These are phyloP conservation scores for Allium sativum DNA, from an alignment of 106 monocot genomes.

Conservation along the genomic window DNA sequence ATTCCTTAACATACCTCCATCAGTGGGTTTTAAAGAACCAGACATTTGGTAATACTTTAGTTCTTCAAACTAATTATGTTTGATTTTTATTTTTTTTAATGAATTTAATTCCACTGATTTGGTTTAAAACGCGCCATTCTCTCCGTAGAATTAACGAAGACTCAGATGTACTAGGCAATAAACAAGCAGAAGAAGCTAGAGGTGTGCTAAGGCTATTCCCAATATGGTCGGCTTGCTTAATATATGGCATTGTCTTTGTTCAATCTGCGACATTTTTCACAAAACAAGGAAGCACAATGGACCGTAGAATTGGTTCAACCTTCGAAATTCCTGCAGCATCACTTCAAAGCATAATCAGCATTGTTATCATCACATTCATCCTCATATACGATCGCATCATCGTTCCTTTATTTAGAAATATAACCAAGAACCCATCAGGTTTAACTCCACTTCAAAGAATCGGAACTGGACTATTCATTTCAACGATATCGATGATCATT, in stretches of 20 bases:
- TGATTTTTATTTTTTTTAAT: too few species aligned
- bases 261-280: constrained; percentile 16
- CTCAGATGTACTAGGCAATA: neutral
- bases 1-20: too few species aligned
- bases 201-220: constrained; percentile 7
- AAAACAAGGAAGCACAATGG: constrained; percentile 19
- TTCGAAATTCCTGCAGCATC: constrained; percentile 22
- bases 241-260: constrained; percentile 7
- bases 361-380: constrained; percentile 11
- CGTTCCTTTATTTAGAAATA: constrained; percentile 1
- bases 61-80: too few species aligned
- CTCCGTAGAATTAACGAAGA: too few species aligned
- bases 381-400: constrained; percentile 18
- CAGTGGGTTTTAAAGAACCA: too few species aligned
- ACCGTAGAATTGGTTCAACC: constrained; percentile 4
- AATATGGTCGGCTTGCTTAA: constrained; percentile 16
- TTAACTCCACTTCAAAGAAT: constrained; percentile 22
- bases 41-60: too few species aligned
- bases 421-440: constrained; percentile 10
- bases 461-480: constrained; percentile 14
- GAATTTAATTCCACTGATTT: too few species aligned
- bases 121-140: too few species aligned
- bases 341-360: constrained; percentile 9
- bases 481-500: constrained; percentile 6
- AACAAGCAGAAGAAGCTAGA: constrained; percentile 3